A percentile compares a stretch with the other conserved stretches of the same genome.
Conservation (phyloP, 257 asterid species). For the Scutellaria barbata region DNA sequence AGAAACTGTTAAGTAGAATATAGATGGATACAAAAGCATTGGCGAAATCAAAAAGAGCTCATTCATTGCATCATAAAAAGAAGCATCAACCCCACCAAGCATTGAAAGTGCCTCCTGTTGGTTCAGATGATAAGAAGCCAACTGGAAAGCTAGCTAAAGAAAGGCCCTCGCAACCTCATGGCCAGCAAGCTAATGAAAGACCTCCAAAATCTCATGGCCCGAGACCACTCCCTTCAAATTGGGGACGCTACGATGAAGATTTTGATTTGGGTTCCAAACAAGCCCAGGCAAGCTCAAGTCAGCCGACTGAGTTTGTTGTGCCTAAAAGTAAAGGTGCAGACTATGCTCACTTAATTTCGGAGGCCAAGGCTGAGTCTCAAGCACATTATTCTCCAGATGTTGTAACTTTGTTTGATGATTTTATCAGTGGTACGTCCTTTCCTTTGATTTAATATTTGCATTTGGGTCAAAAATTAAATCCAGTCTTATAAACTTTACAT, state of each 20-base stretch:
- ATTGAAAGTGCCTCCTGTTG: slow-evolving; percentile 49
- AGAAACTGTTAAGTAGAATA: slow-evolving; percentile 26
- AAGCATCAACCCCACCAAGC: slow-evolving; percentile 62
- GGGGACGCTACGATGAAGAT: slow-evolving; percentile 78
- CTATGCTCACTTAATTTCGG: slow-evolving; percentile 69
- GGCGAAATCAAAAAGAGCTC: slow-evolving; percentile 98
- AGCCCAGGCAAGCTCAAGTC: slow-evolving; percentile 40
- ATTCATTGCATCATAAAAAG: slow-evolving; percentile 70
- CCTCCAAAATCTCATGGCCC: slow-evolving; percentile 46
- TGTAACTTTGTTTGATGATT: slow-evolving; percentile 46
- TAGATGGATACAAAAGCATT: slow-evolving; percentile 82
- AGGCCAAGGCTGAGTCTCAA: slow-evolving; percentile 72
- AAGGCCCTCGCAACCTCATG: slow-evolving; percentile 47
- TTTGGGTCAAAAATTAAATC: slow-evolving; percentile 5
- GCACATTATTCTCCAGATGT: slow-evolving; percentile 44
- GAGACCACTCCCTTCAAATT: slow-evolving; percentile 72
- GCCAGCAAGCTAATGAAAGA: slow-evolving; percentile 50
- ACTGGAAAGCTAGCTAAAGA: slow-evolving; percentile 51
- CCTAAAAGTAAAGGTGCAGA: slow-evolving; percentile 89
- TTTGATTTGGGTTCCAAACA: slow-evolving; percentile 49
- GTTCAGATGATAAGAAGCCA: slow-evolving; percentile 52
- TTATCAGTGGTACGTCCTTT: slow-evolving; percentile 53
- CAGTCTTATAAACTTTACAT: slow-evolving; percentile 13
- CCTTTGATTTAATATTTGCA: slow-evolving; percentile 27
- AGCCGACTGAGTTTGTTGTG: slow-evolving; percentile 53